These are phyloP conservation scores for Macroventuria anomochaeta DNA, from an alignment of 2,329 filamentous ascomycete genomes.

Conservation along the genomic window DNA sequence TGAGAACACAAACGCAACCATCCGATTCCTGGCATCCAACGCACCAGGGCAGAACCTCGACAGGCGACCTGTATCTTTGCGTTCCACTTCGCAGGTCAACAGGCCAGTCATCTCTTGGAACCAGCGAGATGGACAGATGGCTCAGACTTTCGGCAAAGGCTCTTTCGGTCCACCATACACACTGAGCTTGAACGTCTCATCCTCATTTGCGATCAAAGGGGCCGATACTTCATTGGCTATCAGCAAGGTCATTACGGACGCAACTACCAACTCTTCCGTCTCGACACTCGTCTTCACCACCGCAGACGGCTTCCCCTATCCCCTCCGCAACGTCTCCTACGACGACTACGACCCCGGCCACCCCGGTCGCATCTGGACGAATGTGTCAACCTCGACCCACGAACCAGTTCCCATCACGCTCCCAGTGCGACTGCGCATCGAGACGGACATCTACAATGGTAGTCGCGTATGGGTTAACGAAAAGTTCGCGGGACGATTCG, in stretches of 20 bases:
- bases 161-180: slow-evolving; percentile 59
- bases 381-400: slow-evolving; percentile 56
- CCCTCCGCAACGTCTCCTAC: slow-evolving; percentile 54
- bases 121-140: slow-evolving; percentile 9
- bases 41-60: slow-evolving; percentile 57
- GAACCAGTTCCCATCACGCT: slow-evolving; percentile 46
- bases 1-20: slow-evolving; percentile 37
- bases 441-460: slow-evolving; percentile 55
- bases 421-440: slow-evolving; percentile 50
- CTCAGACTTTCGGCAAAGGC: slow-evolving; percentile 39
- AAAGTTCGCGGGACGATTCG: slow-evolving; percentile 58
- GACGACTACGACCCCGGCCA: slow-evolving; percentile 57
- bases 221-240: slow-evolving; percentile 54
- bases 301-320: slow-evolving; percentile 52
- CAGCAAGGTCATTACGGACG: slow-evolving; percentile 21
- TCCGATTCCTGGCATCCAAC: slow-evolving; percentile 46
- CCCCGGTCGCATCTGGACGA: slow-evolving; percentile 61
- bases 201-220: slow-evolving; percentile 55
- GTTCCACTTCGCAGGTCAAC: slow-evolving; percentile 3
- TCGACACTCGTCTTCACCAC: slow-evolving; percentile 51
- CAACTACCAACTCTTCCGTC: slow-evolving; percentile 21
- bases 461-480: slow-evolving; percentile 59
- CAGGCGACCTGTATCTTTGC: slow-evolving; percentile 30
- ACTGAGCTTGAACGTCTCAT: slow-evolving; percentile 46
- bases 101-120: slow-evolving; percentile 46